Evolutionary conservation across 1,284 basidiomycete genomes (phyloP).

Genomic region (Ustilago cynodontis): DNA sequence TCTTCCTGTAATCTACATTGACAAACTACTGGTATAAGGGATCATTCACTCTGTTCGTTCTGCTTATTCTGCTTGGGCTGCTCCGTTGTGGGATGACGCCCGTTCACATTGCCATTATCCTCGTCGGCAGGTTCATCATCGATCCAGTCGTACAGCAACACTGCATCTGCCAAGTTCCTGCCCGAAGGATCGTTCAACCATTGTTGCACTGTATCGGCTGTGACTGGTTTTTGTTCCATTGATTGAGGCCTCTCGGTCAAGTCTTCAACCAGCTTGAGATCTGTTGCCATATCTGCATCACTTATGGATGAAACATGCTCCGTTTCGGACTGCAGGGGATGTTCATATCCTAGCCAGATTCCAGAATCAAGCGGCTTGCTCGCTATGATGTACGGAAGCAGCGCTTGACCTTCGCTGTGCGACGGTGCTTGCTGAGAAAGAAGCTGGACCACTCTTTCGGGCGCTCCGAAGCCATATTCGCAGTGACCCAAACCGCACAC

Average conservation of each 20-base stretch:
- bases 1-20: not conserved
- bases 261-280: not conserved
- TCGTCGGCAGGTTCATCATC: constrained; percentile 40
- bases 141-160: constrained; percentile 54
- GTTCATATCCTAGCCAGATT: constrained; percentile 50
- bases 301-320: not conserved
- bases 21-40: not conserved
- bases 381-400: constrained; percentile 48
- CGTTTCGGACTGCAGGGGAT: constrained; percentile 2
- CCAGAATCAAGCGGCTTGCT: constrained; percentile 54
- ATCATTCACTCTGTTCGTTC: not conserved
- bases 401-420: not conserved
- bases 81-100: constrained; percentile 7
- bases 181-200: constrained; percentile 42
- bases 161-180: constrained; percentile 48
- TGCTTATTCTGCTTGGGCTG: not conserved
- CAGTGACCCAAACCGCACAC: constrained; percentile 55
- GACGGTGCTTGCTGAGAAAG: constrained; percentile 13
- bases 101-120: constrained; percentile 4
- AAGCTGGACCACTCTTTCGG: constrained; percentile 44
- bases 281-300: not conserved
- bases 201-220: constrained; percentile 8
- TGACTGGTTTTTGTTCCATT: not conserved
- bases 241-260: not conserved
- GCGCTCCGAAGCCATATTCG: constrained; percentile 59